phyloP scores from a whole-genome alignment of 495 filamentous ascomycete species.

The Saxispiralis lemnorum region DNA sequence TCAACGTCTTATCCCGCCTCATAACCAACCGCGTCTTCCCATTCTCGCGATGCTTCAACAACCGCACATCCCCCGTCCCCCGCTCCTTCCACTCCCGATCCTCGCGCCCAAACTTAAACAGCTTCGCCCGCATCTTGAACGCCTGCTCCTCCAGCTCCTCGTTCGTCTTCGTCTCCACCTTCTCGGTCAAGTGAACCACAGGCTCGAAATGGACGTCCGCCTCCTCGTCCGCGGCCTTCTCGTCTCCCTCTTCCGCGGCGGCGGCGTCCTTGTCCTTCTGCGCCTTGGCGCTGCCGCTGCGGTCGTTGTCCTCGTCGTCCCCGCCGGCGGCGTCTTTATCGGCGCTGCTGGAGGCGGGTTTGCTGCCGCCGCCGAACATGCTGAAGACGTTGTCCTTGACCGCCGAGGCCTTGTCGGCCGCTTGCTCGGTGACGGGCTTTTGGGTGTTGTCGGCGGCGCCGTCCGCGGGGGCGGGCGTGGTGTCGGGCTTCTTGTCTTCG shows the following conservation, averaged over 20 bases:
- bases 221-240: slow-evolving; percentile 38
- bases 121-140: slow-evolving; percentile 99
- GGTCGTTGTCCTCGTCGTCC: slow-evolving; percentile 58
- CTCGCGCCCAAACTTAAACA: slow-evolving; percentile 91
- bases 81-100: slow-evolving; percentile 96
- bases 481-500: slow-evolving; percentile 11
- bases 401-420: slow-evolving; percentile 31
- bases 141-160: slow-evolving; percentile 93
- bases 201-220: slow-evolving; percentile 92
- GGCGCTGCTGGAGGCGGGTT: slow-evolving; percentile 56
- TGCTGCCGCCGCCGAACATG: slow-evolving; percentile 91
- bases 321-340: slow-evolving; percentile 44
- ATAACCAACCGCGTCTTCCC: slow-evolving; percentile 95
- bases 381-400: slow-evolving; percentile 68
- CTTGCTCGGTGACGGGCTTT: slow-evolving; percentile 27
- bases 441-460: not conserved
- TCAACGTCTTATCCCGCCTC: slow-evolving; percentile 97
- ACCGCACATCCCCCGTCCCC: slow-evolving; percentile 85
- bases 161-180: slow-evolving; percentile 92
- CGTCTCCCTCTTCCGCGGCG: slow-evolving; percentile 15
- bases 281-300: slow-evolving; percentile 73
- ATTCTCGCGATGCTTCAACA: slow-evolving; percentile 97
- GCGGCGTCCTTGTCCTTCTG: slow-evolving; percentile 34
- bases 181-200: slow-evolving; percentile 83
- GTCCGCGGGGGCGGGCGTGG: slow-evolving; percentile 3